These are phyloP conservation scores for Phytophthora quininea DNA, from an alignment of 352 stramenopile species.

Conservation along the genomic window DNA sequence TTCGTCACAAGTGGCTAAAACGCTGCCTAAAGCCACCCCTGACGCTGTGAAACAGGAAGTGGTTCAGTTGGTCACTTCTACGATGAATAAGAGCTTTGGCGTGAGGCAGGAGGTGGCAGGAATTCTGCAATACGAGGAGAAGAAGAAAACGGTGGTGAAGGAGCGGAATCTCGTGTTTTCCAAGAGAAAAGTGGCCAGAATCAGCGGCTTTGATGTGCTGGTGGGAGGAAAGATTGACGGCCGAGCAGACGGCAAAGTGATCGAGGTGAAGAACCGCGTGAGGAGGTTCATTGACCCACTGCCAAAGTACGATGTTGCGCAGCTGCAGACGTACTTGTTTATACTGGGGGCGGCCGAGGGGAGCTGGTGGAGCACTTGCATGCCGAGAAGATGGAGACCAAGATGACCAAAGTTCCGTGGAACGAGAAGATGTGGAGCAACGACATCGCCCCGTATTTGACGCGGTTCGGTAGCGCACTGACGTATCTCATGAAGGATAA, in stretches of 20 bases:
- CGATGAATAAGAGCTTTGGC: constrained; percentile 85
- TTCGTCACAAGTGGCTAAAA: constrained; percentile 51
- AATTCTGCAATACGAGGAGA: constrained; percentile 71
- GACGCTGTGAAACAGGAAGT: constrained; percentile 62
- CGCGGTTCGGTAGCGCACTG: constrained; percentile 73
- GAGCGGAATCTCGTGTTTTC: constrained; percentile 80
- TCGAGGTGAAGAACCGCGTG: constrained; percentile 88
- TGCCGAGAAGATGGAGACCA: constrained; percentile 57
- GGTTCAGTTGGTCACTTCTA: constrained; percentile 73
- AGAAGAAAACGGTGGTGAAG: constrained; percentile 60
- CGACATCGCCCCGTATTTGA: constrained; percentile 67
- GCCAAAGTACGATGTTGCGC: constrained; percentile 80
- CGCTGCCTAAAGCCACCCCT: constrained; percentile 56
- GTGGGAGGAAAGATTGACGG: constrained; percentile 89
- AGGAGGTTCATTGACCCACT: constrained; percentile 71
- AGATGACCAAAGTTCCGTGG: constrained; percentile 73
- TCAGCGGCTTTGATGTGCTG: constrained; percentile 58
- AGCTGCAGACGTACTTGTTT: constrained; percentile 88
- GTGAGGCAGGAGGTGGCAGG: constrained; percentile 63
- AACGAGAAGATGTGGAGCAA: constrained; percentile 71
- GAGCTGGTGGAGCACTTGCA: constrained; percentile 86
- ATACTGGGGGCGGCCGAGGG: constrained; percentile 69
- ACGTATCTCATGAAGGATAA: constrained; percentile 77
- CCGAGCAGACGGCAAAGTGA: constrained; percentile 71
- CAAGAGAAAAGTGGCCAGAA: constrained; percentile 65